Conservation (phyloP, 495 filamentous ascomycete species). For the Chaetomium cochliodes region DNA sequence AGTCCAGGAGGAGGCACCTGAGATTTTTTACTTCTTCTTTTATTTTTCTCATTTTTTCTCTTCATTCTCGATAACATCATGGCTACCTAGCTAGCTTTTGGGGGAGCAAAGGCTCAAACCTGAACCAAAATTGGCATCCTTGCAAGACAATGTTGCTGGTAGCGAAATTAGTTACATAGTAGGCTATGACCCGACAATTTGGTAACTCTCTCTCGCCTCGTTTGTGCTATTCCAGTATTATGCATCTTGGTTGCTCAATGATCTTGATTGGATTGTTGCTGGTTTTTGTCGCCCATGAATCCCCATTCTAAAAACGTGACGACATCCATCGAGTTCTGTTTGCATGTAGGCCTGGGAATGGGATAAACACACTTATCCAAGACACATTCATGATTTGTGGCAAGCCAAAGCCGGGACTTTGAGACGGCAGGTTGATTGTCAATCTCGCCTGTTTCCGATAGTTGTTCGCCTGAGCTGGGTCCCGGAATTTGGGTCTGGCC, state of each 20-base stretch:
- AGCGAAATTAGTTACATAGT: neutral
- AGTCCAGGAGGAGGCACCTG: neutral
- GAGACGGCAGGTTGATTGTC: constrained; percentile 13
- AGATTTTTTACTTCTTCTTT: neutral
- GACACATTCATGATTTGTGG: too few relatives aligned
- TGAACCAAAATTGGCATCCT: neutral
- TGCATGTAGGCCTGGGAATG: too few relatives aligned
- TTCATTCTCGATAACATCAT: neutral
- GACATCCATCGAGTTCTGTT: too few relatives aligned
- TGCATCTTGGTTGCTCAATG: neutral
- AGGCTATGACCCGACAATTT: neutral
- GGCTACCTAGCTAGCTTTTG: neutral
- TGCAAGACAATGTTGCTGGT: neutral
- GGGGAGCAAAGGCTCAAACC: too few relatives aligned
- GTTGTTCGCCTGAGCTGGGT: neutral
- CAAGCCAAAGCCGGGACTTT: neutral
- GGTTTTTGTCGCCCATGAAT: too few relatives aligned
- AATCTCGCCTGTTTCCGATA: constrained; percentile 16
- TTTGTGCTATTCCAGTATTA: neutral
- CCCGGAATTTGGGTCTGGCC: neutral
- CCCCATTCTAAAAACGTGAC: too few relatives aligned
- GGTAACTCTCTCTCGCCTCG: neutral
- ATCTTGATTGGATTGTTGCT: too few relatives aligned
- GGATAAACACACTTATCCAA: too few relatives aligned
- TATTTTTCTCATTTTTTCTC: neutral